Conservation (phyloP, 352 stramenopile species). For the Halophytophthora polymorphica region DNA sequence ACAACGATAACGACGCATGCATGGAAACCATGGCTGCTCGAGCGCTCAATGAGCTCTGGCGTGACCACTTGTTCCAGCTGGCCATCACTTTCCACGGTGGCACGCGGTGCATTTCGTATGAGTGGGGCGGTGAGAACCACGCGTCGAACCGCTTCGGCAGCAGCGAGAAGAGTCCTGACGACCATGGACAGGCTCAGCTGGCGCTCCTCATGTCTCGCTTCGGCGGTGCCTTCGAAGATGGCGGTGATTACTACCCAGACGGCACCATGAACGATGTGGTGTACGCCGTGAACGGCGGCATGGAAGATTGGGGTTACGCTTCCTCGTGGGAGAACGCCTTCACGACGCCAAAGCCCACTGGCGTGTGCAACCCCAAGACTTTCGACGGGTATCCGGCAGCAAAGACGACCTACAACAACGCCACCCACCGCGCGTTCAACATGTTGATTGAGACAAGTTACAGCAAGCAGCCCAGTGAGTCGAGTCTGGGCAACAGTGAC, state of each 20-base stretch:
- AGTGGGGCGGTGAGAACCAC: constrained; percentile 93
- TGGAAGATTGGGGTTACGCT: constrained; percentile 96
- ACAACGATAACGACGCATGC: constrained; percentile 63
- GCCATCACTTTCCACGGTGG: constrained; percentile 96
- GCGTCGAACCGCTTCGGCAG: constrained; percentile 30
- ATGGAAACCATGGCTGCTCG: constrained; percentile 93
- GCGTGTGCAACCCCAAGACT: constrained; percentile 75
- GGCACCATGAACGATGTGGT: constrained; percentile 93
- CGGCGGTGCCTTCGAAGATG: constrained; percentile 66
- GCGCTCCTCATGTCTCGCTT: constrained; percentile 58
- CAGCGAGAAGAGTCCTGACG: constrained; percentile 51
- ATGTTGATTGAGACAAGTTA: constrained; percentile 94
- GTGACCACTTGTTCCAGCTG: constrained; percentile 94
- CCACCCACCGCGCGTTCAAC: constrained; percentile 90
- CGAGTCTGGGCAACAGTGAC: constrained; percentile 64
- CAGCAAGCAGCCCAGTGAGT: constrained; percentile 70
- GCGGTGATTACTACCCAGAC: constrained; percentile 52
- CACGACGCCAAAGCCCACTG: constrained; percentile 40
- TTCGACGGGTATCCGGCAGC: constrained; percentile 81
- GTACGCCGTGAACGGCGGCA: constrained; percentile 93
- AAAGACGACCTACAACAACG: constrained; percentile 91
- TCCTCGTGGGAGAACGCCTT: constrained; percentile 73
- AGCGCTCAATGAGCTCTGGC: constrained; percentile 94
- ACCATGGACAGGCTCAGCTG: constrained; percentile 49
- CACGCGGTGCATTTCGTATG: constrained; percentile 94